These are phyloP conservation scores for Leersia perrieri DNA, from an alignment of 176 grass and related monocot genomes.

Conservation along the genomic window DNA sequence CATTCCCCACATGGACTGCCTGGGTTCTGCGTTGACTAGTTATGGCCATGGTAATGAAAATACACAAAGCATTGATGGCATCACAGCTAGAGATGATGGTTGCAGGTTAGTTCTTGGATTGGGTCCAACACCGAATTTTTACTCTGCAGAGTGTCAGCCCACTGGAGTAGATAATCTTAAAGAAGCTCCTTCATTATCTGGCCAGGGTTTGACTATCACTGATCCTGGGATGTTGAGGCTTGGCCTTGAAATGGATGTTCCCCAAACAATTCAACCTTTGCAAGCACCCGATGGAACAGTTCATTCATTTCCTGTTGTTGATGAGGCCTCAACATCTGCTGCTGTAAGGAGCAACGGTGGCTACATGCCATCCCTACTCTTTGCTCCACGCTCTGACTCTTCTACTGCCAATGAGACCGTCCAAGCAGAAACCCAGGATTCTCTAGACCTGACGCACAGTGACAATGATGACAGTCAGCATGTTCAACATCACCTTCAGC, in stretches of 20 bases:
- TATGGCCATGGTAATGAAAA: conserved; percentile 14
- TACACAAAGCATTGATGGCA: conserved; percentile 21
- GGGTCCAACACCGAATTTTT: conserved; percentile 71
- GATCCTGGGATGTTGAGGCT: conserved; percentile 56
- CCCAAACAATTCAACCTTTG: conserved; percentile 28
- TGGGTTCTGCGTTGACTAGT: conserved; percentile 27
- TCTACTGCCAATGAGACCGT: conserved; percentile 1
- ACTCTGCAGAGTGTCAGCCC: conserved; percentile 35
- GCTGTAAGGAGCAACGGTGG: conserved; percentile 63
- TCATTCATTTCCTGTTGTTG: conserved; percentile 36
- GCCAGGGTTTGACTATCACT: conserved; percentile 30
- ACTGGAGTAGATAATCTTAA: conserved; percentile 28
- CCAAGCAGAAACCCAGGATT: conserved; percentile 17
- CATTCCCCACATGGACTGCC: conserved; percentile 38
- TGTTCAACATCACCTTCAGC: conserved; percentile 41
- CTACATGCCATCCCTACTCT: conserved; percentile 65
- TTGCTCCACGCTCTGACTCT: conserved; percentile 41
- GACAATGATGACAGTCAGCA: not conserved
- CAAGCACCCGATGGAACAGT: conserved; percentile 29
- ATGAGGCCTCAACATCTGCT: conserved; percentile 77
- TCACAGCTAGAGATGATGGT: conserved; percentile 53
- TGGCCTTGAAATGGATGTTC: conserved; percentile 41
- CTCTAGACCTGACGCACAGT: conserved; percentile 28
- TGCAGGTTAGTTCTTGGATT: conserved; percentile 72
- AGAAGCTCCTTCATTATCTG: conserved; percentile 35